Evolutionary conservation across 768 basidiomycete species (phyloP), one percentile per base, ranked within the genome.

Genomic region (Tricholoma furcatifolium): DNA sequence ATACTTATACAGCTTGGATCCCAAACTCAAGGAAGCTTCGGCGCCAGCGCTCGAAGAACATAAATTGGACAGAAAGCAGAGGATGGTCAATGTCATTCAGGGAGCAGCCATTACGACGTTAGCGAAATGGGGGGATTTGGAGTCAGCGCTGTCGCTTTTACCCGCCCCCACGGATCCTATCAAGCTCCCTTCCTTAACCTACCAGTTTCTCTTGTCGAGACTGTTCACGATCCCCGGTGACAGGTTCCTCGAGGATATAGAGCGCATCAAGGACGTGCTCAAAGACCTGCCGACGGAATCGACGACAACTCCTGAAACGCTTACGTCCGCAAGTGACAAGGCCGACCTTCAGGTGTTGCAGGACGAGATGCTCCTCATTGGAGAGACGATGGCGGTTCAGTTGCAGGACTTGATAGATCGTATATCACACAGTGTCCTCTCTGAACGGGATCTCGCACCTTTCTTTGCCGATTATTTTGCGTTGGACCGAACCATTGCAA

Each of bases 101-200:
- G 63, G 65, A n/a, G 40, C 69, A 11, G 75, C 75, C 2, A 63
- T 86, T 18, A 68, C 73, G 43, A 68, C 63, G 9, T 70, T 81
- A 17, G 73, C 73, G 7, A 56, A 65, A 12, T 64, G 68, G 3
- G 71, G 74, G 14, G 69, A 74, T 27, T 47, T 71, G 2, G 63
- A 71, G 0, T 69, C 70, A 17, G 82, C 83, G 3, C 32, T 82
- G n/a, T 44, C 58, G n/a, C 63, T 84, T 39, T 60, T 82, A n/a
- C 75, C 74, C 4, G 59, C 66, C 10, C 69, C 70, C 9, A 57
- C 56, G 2, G 49, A 66, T 8, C 64, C 63, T 7, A 65, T 72
- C 44, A 59, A 20, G 14, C 54, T 84, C 36, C 56, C 73, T 5
- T 57, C 59, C 1, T 67, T 63, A 47, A 76, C 75, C 2, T 75